Conservation (phyloP, 1,139 yeast species). For the Casaregolazyma lundiana region DNA sequence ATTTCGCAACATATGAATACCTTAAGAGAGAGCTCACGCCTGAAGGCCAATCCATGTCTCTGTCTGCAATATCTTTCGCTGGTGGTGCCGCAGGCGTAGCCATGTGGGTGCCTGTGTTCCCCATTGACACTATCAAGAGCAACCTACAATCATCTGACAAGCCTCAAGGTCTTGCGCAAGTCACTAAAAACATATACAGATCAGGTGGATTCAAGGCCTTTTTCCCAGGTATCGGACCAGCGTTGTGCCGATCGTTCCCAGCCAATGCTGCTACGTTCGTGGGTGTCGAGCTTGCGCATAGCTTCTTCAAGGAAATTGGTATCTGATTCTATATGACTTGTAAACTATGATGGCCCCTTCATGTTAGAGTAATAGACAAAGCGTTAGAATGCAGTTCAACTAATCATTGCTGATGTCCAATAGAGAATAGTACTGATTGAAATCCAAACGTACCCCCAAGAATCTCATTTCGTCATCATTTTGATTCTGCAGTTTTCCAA, state of each 20-base stretch:
- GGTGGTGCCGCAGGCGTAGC: slow-evolving; percentile 96
- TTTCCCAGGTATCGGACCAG: slow-evolving; percentile 98
- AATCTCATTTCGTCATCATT: slow-evolving; percentile 36
- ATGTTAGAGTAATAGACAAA: neutral
- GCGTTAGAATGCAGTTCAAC: neutral
- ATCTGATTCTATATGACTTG: slow-evolving; percentile 11
- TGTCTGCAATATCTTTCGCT: slow-evolving; percentile 75
- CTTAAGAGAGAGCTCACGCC: slow-evolving; percentile 60
- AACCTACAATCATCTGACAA: slow-evolving; percentile 66
- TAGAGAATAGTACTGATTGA: slow-evolving; percentile 31
- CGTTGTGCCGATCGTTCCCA: slow-evolving; percentile 89
- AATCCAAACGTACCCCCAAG: slow-evolving; percentile 35
- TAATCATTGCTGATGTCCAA: slow-evolving; percentile 1
- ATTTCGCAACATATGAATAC: slow-evolving; percentile 90
- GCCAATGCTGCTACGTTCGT: slow-evolving; percentile 97
- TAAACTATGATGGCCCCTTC: neutral
- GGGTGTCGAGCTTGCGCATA: slow-evolving; percentile 87
- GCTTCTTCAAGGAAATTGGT: slow-evolving; percentile 42
- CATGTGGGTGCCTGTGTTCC: slow-evolving; percentile 97
- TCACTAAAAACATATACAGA: slow-evolving; percentile 57
- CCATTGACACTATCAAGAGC: slow-evolving; percentile 92
- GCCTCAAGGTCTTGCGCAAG: slow-evolving; percentile 57
- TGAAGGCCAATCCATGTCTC: slow-evolving; percentile 52
- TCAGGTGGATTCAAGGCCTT: slow-evolving; percentile 85
- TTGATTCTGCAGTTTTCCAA: slow-evolving; percentile 29